Base-by-base conservation (phyloP, 352 stramenopile species). In the Aphanomyces invadans region DNA sequence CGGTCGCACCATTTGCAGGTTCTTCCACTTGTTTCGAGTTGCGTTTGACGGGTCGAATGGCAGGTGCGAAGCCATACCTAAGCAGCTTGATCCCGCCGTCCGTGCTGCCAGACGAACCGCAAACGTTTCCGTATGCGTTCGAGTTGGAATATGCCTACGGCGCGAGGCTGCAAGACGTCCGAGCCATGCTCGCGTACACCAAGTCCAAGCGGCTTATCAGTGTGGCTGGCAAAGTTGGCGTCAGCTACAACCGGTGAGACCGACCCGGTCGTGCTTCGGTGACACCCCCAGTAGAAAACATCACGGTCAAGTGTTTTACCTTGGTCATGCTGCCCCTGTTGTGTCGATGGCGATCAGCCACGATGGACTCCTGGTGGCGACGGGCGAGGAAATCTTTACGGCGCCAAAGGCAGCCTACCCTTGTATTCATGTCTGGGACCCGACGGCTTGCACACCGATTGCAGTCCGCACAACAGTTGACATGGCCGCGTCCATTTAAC, bases 361-460 rank as follows among this genome's bases (percentile, higher is more conserved):
- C 17, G 81, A 84, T 38, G 83, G 83, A 36, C 71, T 71, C 19
- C 80, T 88, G 26, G 69, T 90, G 5, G 83, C 83, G 11, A 90
- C 81, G 0, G 83, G 83, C 4, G 83, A 92, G 69, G 83, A 92
- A 70, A 87, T 90, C 31, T 89, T 80, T 49, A 70, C 69, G 19
- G 72, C 85, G 38, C 79, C 76, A 52, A 73, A 83, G 33, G 68
- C 78, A 51, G 70, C 74, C 21, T 69, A 73, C 1, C 83, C 83
- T 17, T 77, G 77, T 0, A 83, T 92, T 10, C 83, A 92, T 48
- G 67, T 92, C 1, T 92, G 83, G 83, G 83, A 90, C 49, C 80
- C 80, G 17, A 73, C 80, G 9, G 81, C 80, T 2, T 88, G 81
- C 36, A 71, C 73, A 3, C 64, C 64, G 3, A 72, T 89, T 3